A percentile compares a stretch with the other conserved stretches of the same genome.
phyloP scores from a whole-genome alignment of 2,329 filamentous ascomycete genomes.

The Ceratocystis albifundus region DNA sequence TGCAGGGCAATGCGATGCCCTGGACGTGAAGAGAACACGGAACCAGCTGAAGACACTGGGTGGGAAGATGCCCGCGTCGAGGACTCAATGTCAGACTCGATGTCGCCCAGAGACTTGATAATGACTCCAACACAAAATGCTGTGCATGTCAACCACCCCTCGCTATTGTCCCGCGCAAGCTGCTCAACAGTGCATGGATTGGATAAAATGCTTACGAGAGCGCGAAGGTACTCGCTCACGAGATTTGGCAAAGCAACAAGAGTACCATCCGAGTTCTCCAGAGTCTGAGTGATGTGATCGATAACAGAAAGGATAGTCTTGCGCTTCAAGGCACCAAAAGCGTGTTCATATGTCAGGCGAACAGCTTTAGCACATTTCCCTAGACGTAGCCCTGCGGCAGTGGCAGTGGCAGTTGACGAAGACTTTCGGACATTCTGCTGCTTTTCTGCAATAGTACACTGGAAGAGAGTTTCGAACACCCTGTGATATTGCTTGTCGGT shows the following conservation, averaged over 20 bases:
- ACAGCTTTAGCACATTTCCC: conserved; percentile 59
- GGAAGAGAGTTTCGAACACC: conserved; percentile 72
- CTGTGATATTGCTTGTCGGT: conserved; percentile 69
- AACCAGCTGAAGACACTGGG: conserved; percentile 31
- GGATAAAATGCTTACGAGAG: conserved; percentile 57
- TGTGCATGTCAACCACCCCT: conserved; percentile 57
- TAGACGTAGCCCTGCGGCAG: conserved; percentile 45
- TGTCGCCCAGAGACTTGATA: conserved; percentile 36
- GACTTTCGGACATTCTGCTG: conserved; percentile 46
- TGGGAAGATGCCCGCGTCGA: conserved; percentile 34
- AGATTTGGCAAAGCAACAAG: conserved; percentile 52
- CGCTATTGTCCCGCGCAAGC: conserved; percentile 44
- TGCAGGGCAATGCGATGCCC: conserved; percentile 17
- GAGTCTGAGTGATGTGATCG: conserved; percentile 67
- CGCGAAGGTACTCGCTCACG: conserved; percentile 65
- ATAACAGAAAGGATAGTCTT: conserved; percentile 72
- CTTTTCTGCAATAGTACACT: conserved; percentile 56
- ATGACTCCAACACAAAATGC: conserved; percentile 62
- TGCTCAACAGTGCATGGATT: conserved; percentile 71
- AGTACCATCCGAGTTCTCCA: conserved; percentile 49
- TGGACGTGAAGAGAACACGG: conserved; percentile 24
- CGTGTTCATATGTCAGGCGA: conserved; percentile 58
- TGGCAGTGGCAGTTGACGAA: conserved; percentile 40
- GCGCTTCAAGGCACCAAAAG: conserved; percentile 53
- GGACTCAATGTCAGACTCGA: conserved; percentile 28